phyloP scores from a whole-genome alignment of 768 basidiomycete genomes.

The Phanerochaete sordida region DNA sequence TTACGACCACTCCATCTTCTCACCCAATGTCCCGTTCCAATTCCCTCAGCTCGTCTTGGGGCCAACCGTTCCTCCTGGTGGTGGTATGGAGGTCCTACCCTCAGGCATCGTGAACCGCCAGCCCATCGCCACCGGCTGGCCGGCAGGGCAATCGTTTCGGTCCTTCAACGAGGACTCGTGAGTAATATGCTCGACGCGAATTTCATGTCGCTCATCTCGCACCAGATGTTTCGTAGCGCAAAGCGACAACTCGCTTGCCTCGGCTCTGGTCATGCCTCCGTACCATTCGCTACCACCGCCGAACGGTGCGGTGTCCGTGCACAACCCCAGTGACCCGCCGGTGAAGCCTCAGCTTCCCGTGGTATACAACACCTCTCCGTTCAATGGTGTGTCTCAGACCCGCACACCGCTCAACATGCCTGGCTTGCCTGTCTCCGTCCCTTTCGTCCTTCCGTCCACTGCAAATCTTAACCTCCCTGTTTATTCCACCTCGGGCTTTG shows the following conservation, averaged over 20 bases:
- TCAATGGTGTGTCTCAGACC: not conserved
- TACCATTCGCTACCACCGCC: not conserved
- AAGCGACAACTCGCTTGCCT: not conserved
- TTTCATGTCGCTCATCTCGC: not conserved
- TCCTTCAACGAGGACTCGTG: slow-evolving; percentile 13
- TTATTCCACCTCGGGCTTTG: slow-evolving; percentile 91
- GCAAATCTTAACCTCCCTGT: slow-evolving; percentile 53
- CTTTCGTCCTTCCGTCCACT: slow-evolving; percentile 22
- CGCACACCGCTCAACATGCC: not conserved
- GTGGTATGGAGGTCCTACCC: slow-evolving; percentile 73
- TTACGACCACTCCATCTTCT: slow-evolving; percentile 20
- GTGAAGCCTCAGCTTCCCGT: no score
- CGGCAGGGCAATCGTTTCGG: slow-evolving; percentile 29
- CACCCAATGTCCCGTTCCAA: slow-evolving; percentile 45
- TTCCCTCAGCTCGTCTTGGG: slow-evolving; percentile 65
- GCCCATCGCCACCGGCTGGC: slow-evolving; percentile 44
- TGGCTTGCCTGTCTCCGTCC: slow-evolving; percentile 11
- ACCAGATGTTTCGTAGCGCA: not conserved
- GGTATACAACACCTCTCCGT: no score
- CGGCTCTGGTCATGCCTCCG: not conserved
- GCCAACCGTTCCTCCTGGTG: slow-evolving; percentile 64
- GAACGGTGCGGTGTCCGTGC: not conserved
- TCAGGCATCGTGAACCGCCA: slow-evolving; percentile 31
- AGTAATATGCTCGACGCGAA: not conserved
- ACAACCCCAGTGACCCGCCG: not conserved